These are phyloP conservation scores for Hortaea werneckii DNA, from an alignment of 2,329 filamentous ascomycete genomes.

Conservation along the genomic window DNA sequence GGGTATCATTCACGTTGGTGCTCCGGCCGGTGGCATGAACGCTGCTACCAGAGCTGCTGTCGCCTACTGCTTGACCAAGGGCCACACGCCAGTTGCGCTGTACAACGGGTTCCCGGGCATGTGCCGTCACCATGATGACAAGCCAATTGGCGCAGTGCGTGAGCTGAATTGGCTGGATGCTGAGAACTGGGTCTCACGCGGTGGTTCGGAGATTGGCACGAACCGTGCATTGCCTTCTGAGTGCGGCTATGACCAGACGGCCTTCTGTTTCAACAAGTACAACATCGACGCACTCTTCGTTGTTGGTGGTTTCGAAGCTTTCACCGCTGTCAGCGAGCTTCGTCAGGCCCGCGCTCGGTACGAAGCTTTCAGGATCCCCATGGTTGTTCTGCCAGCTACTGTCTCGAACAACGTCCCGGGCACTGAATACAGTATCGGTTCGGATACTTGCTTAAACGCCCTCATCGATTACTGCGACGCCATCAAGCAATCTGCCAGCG, in stretches of 20 bases:
- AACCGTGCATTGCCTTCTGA: conserved; percentile 88
- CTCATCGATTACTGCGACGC: conserved; percentile 92
- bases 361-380: conserved; percentile 81
- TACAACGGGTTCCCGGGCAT: conserved; percentile 96
- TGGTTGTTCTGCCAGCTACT: conserved; percentile 86
- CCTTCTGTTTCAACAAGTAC: conserved; percentile 73
- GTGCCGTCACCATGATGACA: conserved; percentile 77
- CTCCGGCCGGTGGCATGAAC: conserved; percentile 96
- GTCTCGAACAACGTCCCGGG: conserved; percentile 98
- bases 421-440: conserved; percentile 92
- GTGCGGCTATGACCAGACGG: conserved; percentile 66
- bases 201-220: conserved; percentile 94
- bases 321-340: conserved; percentile 81
- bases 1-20: conserved; percentile 93
- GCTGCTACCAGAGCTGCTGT: conserved; percentile 88
- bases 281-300: conserved; percentile 81
- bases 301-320: conserved; percentile 92
- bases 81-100: conserved; percentile 86
- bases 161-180: conserved; percentile 88
- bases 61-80: conserved; percentile 80
- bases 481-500: conserved; percentile 92
- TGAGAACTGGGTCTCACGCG: conserved; percentile 89
- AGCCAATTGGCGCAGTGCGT: conserved; percentile 71
- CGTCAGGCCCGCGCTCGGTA: conserved; percentile 69
- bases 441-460: conserved; percentile 92